Conservation (phyloP, 2,329 filamentous ascomycete species). For the Hypoxylon sp. region DNA sequence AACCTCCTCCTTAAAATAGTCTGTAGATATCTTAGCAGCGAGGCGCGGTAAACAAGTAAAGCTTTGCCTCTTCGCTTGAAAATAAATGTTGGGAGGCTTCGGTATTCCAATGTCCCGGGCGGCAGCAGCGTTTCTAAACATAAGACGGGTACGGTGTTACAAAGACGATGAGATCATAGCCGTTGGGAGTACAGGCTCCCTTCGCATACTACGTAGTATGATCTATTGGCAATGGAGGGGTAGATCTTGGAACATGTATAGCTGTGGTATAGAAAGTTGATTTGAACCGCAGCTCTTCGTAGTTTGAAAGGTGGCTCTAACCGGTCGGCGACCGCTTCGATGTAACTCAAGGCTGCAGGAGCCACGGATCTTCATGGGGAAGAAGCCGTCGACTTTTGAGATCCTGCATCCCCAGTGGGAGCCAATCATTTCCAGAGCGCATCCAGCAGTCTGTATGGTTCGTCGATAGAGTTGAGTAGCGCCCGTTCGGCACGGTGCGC, state of each 20-base stretch:
- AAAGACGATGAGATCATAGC: conserved; percentile 40
- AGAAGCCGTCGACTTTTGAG: no score
- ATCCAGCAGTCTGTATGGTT: conserved; percentile 31
- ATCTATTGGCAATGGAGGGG: conserved; percentile 42
- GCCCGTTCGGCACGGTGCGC: conserved; percentile 48
- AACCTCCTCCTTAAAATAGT: conserved; percentile 9
- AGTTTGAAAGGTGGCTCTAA: conserved; percentile 20
- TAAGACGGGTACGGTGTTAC: conserved; percentile 17
- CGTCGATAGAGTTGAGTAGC: conserved; percentile 41
- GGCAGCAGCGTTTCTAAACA: conserved; percentile 36
- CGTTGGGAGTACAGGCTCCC: conserved; percentile 12
- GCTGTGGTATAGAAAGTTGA: conserved; percentile 28
- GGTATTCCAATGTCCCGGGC: conserved; percentile 11
- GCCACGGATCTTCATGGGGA: no score
- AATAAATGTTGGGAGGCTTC: conserved; percentile 7
- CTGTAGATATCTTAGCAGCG: conserved; percentile 7
- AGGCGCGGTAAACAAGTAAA: conserved; percentile 10
- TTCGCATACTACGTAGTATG: conserved; percentile 40
- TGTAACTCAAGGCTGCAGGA: conserved; percentile 48
- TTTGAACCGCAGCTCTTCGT: conserved; percentile 19
- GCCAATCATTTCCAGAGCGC: conserved; percentile 48
- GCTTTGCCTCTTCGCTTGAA: neutral
- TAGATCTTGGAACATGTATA: conserved; percentile 42
- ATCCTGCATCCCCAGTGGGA: conserved; percentile 42
- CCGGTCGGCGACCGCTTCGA: conserved; percentile 39